Conservation (phyloP, 192 early-diverging fungal species). For the Umbelopsis sp. region DNA sequence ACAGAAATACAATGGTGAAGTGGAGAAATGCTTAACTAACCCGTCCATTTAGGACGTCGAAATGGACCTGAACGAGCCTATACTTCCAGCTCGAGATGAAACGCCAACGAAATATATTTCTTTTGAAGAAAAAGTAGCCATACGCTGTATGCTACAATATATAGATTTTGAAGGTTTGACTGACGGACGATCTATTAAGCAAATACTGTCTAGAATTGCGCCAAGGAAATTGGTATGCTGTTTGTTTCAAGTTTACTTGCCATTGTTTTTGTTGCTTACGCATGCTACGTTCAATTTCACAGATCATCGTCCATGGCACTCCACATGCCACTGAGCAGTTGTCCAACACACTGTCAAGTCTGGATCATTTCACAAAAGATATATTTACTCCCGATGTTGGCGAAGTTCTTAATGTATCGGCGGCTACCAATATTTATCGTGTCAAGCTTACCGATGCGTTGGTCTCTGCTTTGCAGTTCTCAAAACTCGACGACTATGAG, state of each 20-base stretch:
- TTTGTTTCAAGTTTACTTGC: background rate
- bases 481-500: slow-evolving; percentile 79
- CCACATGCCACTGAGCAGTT: slow-evolving; percentile 69
- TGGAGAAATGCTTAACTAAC: slow-evolving; percentile 5
- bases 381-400: slow-evolving; percentile 80
- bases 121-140: slow-evolving; percentile 54
- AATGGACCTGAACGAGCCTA: slow-evolving; percentile 39
- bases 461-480: slow-evolving; percentile 72
- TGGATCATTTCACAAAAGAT: slow-evolving; percentile 79
- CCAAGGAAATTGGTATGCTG: slow-evolving; percentile 77
- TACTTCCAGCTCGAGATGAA: slow-evolving; percentile 65
- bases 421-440: slow-evolving; percentile 85
- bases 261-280: background rate
- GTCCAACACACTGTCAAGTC: slow-evolving; percentile 59
- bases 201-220: slow-evolving; percentile 80
- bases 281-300: background rate
- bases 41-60: slow-evolving; percentile 27
- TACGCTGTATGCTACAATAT: slow-evolving; percentile 79
- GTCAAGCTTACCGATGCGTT: slow-evolving; percentile 90
- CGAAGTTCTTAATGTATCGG: slow-evolving; percentile 88
- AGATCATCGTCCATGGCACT: slow-evolving; percentile 88
- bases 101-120: slow-evolving; percentile 83
- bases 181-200: slow-evolving; percentile 84
- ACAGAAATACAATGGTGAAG: slow-evolving; percentile 12
- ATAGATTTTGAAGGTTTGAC: slow-evolving; percentile 93